Evolutionary conservation across 2,329 filamentous ascomycete species (phyloP).

Genomic region (Fusarium sp.): DNA sequence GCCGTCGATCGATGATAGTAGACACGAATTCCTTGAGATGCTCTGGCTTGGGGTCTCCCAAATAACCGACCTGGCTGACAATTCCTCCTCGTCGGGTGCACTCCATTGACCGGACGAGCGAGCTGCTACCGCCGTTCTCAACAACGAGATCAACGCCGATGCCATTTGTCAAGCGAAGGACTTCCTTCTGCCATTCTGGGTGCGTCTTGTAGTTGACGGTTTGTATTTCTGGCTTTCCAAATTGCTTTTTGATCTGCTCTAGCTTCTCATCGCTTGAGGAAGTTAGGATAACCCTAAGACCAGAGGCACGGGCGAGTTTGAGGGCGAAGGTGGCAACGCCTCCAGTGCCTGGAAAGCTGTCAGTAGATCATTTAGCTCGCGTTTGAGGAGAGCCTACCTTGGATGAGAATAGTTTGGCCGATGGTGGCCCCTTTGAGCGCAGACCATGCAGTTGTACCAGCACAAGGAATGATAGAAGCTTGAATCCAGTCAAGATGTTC

Average conservation of each 20-base stretch:
- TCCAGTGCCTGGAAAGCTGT: slow-evolving; percentile 52
- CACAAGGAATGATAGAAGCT: slow-evolving; percentile 57
- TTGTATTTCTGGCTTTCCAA: slow-evolving; percentile 57
- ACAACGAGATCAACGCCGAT: slow-evolving; percentile 64
- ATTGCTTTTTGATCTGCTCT: slow-evolving; percentile 55
- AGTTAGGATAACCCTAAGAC: slow-evolving; percentile 64
- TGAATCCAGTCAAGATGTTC: slow-evolving; percentile 53
- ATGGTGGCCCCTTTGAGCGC: slow-evolving; percentile 56
- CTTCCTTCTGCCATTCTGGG: slow-evolving; percentile 60
- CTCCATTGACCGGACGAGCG: slow-evolving; percentile 55
- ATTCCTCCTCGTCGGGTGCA: slow-evolving; percentile 57
- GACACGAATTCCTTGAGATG: slow-evolving; percentile 53
- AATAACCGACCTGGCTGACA: slow-evolving; percentile 59
- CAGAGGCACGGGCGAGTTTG: slow-evolving; percentile 63
- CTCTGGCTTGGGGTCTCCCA: slow-evolving; percentile 49
- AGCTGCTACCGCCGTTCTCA: slow-evolving; percentile 55
- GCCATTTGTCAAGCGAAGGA: slow-evolving; percentile 57
- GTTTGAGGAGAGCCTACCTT: slow-evolving; percentile 47
- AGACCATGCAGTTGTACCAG: slow-evolving; percentile 60
- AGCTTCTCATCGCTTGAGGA: slow-evolving; percentile 66
- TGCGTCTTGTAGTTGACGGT: slow-evolving; percentile 63
- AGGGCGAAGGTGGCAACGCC: slow-evolving; percentile 56
- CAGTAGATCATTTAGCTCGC: not conserved
- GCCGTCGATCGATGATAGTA: slow-evolving; percentile 54
- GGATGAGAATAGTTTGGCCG: slow-evolving; percentile 58